These are phyloP conservation scores for Sclerotinia glacialis DNA, from an alignment of 2,329 filamentous ascomycete genomes.

Conservation along the genomic window DNA sequence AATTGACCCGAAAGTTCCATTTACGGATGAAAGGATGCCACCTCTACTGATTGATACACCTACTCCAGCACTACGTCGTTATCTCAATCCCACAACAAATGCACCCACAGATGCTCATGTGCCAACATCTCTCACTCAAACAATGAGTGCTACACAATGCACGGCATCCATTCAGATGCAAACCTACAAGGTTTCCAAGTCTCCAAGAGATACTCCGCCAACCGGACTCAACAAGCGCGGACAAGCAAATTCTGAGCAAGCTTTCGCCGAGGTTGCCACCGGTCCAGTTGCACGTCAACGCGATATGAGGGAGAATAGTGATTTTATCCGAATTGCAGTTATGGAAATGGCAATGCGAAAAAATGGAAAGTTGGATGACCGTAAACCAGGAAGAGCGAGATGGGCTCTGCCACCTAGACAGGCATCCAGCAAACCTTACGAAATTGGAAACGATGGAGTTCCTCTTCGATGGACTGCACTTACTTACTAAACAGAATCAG, in stretches of 20 bases:
- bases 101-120: constrained; percentile 46
- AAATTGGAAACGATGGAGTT: constrained; percentile 56
- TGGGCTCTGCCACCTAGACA: constrained; percentile 67
- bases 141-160: constrained; percentile 46
- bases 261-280: constrained; percentile 40
- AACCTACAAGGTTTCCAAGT: constrained; percentile 53
- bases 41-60: constrained; percentile 62
- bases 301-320: constrained; percentile 67
- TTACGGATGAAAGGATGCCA: constrained; percentile 64
- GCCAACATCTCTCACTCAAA: constrained; percentile 39
- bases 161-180: constrained; percentile 71
- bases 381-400: constrained; percentile 63
- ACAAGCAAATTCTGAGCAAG: constrained; percentile 33
- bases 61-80: constrained; percentile 63
- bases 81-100: constrained; percentile 61
- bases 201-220: constrained; percentile 42
- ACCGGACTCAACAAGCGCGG: constrained; percentile 37
- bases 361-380: constrained; percentile 63
- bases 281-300: constrained; percentile 56
- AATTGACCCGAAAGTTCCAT: constrained; percentile 63
- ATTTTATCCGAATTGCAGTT: constrained; percentile 68
- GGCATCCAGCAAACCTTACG: constrained; percentile 52
- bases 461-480: constrained; percentile 56
- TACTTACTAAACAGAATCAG: constrained; percentile 24
- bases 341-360: constrained; percentile 72